These are phyloP conservation scores for Yamadazyma paraphyllophila DNA, from an alignment of 805 yeast species.

Conservation along the genomic window DNA sequence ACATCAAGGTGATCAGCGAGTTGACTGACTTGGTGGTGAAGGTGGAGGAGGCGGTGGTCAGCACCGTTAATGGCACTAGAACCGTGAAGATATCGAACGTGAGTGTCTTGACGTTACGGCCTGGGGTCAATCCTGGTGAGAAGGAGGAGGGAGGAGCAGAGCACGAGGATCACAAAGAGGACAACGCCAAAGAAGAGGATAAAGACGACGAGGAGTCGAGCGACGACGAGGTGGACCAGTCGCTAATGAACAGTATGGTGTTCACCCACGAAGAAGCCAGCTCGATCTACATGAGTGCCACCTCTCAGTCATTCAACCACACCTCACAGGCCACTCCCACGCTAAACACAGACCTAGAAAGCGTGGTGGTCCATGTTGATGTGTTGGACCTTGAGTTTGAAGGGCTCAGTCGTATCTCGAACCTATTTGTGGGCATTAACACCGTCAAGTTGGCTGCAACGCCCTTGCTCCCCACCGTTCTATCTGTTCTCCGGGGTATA, in stretches of 20 bases:
- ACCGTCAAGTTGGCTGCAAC: constrained; percentile 41
- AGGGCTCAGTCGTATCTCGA: constrained; percentile 38
- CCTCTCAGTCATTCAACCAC: constrained; percentile 45
- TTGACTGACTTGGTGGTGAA: constrained; percentile 32
- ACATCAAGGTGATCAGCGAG: constrained; percentile 50
- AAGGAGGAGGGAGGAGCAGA: constrained; percentile 5
- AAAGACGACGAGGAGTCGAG: constrained; percentile 15
- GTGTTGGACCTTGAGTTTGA: constrained; percentile 43
- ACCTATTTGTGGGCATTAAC: constrained; percentile 40
- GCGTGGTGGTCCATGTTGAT: constrained; percentile 30
- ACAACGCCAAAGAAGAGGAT: constrained; percentile 9
- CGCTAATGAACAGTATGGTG: constrained; percentile 56
- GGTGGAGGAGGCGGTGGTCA: constrained; percentile 29
- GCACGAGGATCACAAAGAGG: background rate
- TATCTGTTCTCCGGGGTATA: constrained; percentile 37
- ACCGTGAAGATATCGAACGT: constrained; percentile 40
- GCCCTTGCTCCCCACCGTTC: constrained; percentile 41
- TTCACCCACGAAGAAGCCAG: constrained; percentile 69
- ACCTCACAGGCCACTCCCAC: background rate
- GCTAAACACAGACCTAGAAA: constrained; percentile 10
- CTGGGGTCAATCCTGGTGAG: constrained; percentile 35
- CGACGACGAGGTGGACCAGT: constrained; percentile 20
- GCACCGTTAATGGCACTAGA: constrained; percentile 48
- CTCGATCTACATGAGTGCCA: constrained; percentile 80
- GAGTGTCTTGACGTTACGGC: constrained; percentile 38